These are phyloP conservation scores for Corinectria fuckeliana DNA, from an alignment of 2,329 filamentous ascomycete species.

Conservation along the genomic window DNA sequence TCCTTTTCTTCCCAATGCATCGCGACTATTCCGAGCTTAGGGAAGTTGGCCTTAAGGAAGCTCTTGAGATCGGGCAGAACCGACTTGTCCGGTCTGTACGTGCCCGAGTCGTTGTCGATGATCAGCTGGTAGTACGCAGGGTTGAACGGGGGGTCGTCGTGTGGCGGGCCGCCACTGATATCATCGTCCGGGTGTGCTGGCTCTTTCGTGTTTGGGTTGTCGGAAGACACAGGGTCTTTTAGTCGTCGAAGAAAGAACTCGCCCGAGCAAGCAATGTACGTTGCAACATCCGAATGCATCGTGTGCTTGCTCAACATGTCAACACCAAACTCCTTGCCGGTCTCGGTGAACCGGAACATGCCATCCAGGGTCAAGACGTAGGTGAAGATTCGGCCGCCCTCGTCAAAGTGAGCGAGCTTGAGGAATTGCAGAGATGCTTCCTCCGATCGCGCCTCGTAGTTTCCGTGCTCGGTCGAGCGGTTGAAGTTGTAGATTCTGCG, in stretches of 20 bases:
- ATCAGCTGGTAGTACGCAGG: constrained; percentile 78
- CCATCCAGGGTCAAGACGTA: constrained; percentile 91
- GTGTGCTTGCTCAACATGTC: constrained; percentile 94
- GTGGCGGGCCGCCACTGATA: constrained; percentile 54
- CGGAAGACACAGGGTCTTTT: constrained; percentile 52
- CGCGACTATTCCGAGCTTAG: constrained; percentile 74
- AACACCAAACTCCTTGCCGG: constrained; percentile 93
- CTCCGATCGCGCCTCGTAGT: constrained; percentile 68
- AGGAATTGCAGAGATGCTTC: constrained; percentile 82
- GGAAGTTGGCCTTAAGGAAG: constrained; percentile 77
- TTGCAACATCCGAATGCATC: constrained; percentile 92
- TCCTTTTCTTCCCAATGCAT: constrained; percentile 81
- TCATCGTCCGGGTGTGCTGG: constrained; percentile 60
- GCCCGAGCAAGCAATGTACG: constrained; percentile 89
- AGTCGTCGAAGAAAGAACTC: constrained; percentile 89
- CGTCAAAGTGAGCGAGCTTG: constrained; percentile 83
- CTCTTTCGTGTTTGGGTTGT: constrained; percentile 51
- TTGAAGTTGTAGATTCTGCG: constrained; percentile 89
- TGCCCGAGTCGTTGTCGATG: constrained; percentile 95
- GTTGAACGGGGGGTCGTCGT: constrained; percentile 50
- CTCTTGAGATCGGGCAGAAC: constrained; percentile 73
- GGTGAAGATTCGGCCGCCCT: constrained; percentile 87
- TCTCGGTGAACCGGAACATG: constrained; percentile 90
- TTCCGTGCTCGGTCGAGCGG: constrained; percentile 73
- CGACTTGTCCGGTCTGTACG: constrained; percentile 84